A percentile compares a stretch with the other conserved stretches of the same genome.
phyloP scores from a whole-genome alignment of 305 asterid species.

The Plantago rigida region DNA sequence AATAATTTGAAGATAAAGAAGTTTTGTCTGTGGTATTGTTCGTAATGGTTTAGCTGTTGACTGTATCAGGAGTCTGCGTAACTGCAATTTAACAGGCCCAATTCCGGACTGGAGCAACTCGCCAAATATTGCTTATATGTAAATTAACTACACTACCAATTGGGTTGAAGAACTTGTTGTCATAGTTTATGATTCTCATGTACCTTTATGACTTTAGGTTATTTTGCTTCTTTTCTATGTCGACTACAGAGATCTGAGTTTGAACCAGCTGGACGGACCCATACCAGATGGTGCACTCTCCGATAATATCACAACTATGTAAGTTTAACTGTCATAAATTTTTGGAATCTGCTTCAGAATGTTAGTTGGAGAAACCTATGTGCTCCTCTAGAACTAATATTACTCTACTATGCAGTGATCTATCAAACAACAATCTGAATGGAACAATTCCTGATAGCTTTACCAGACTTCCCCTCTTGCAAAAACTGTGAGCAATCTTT shows the following conservation, averaged over 20 bases:
- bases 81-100: slow-evolving; percentile 66
- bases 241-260: slow-evolving; percentile 64
- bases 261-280: slow-evolving; percentile 61
- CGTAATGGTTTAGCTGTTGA: slow-evolving; percentile 23
- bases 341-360: neutral
- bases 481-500: slow-evolving; percentile 52
- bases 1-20: slow-evolving; percentile 6
- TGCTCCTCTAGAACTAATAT: slow-evolving; percentile 22
- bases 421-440: slow-evolving; percentile 55
- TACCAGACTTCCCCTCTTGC: slow-evolving; percentile 50
- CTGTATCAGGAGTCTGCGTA: slow-evolving; percentile 69
- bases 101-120: slow-evolving; percentile 62
- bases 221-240: neutral
- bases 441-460: slow-evolving; percentile 63
- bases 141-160: slow-evolving; percentile 22
- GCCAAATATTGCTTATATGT: slow-evolving; percentile 53
- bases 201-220: neutral
- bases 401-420: slow-evolving; percentile 41
- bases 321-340: slow-evolving; percentile 23
- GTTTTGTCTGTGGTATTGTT: slow-evolving; percentile 12
- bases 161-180: neutral
- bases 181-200: slow-evolving; percentile 2
- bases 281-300: slow-evolving; percentile 55
- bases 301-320: slow-evolving; percentile 55
- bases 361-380: slow-evolving; percentile 15